Evolutionary conservation across 2,329 filamentous ascomycete species (phyloP), one percentile per base, ranked within the genome.

Genomic region (Aspergillus luchuensis): DNA sequence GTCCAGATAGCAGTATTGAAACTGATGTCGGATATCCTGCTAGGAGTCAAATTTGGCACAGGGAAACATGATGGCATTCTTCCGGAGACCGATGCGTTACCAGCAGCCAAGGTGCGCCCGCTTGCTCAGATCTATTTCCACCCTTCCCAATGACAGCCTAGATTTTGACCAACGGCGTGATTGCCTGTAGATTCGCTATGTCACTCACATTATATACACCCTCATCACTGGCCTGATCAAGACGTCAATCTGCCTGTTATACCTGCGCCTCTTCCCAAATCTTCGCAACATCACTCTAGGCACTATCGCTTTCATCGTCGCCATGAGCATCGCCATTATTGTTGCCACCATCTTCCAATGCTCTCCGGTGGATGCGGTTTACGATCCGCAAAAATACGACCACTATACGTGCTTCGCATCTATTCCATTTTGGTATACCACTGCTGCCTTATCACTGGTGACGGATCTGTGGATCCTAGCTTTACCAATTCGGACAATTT

Each of bases 381-480:
- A 51, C 7, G 36, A 47, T 5, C 8, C 50, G 3, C 33, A 25
- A 2, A 54, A 41, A 30, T 48, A 23, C 48, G 17, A 30, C 4
- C 48, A 50, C 10, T 33, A 45, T 25, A 25, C 38, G 3, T 60
- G 58, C 25, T 45, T 60, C 38, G 25, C 47, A 5, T 30, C 58
- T 4, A 49, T 60, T 25, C 55, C 59, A 10, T 63, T 62, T 13
- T 63, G 62, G 62, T 63, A 58, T 19, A 36, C 57, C 5, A 45
- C 25, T 1, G 52, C 59, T 6, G 56, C 56, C 3, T 5, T 59
- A n/a, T 62, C 47, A 11, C 49, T 63, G 17, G 59, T 25, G 4
- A 63, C 59, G 1, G 62, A 59, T 47, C 6, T 63, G 13, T 63
- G 62, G 62, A 62, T 63, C 25, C 33, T 63, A 15, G 8, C 36